Evolutionary conservation across 768 basidiomycete species (phyloP).

Genomic region (Hemileccinum impolitum): DNA sequence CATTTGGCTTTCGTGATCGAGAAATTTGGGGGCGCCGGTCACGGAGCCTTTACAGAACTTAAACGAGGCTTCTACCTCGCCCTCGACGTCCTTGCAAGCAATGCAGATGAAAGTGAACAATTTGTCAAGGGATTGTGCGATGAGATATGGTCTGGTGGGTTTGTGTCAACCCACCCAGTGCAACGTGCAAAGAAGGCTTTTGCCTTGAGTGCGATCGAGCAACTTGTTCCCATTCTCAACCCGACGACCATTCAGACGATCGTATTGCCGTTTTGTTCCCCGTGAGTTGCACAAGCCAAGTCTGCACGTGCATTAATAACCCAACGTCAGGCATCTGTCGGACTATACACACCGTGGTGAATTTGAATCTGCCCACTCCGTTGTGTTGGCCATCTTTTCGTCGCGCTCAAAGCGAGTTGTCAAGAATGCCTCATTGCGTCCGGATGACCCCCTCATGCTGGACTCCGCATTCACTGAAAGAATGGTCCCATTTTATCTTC

Average conservation of each 20-base stretch:
- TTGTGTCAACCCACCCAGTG: conserved; percentile 21
- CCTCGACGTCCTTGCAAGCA: conserved; percentile 62
- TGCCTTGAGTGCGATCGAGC: conserved; percentile 72
- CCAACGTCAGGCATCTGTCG: conserved; percentile 50
- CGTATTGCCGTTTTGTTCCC: conserved; percentile 60
- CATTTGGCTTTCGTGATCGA: conserved; percentile 75
- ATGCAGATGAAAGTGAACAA: conserved; percentile 34
- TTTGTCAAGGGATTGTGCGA: conserved; percentile 38
- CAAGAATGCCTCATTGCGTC: conserved; percentile 5
- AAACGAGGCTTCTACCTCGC: conserved; percentile 74
- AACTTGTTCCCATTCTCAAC: conserved; percentile 62
- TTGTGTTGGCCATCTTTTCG: conserved; percentile 71
- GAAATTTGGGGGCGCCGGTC: conserved; percentile 66
- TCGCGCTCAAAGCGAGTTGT: conserved; percentile 45
- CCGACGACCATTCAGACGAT: conserved; percentile 49
- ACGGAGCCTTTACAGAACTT: conserved; percentile 64
- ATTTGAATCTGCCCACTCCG: conserved; percentile 87
- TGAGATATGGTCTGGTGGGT: conserved; percentile 24
- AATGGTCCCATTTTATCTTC: conserved; percentile 72
- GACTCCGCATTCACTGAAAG: conserved; percentile 45
- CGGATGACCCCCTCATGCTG: conserved; percentile 8
- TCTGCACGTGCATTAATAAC: neutral
- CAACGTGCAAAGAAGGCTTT: conserved; percentile 50
- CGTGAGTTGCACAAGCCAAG: conserved; percentile 44
- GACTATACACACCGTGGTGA: conserved; percentile 61